phyloP scores from a whole-genome alignment of 176 grass and related monocot species.

The Aechmea fasciata region DNA sequence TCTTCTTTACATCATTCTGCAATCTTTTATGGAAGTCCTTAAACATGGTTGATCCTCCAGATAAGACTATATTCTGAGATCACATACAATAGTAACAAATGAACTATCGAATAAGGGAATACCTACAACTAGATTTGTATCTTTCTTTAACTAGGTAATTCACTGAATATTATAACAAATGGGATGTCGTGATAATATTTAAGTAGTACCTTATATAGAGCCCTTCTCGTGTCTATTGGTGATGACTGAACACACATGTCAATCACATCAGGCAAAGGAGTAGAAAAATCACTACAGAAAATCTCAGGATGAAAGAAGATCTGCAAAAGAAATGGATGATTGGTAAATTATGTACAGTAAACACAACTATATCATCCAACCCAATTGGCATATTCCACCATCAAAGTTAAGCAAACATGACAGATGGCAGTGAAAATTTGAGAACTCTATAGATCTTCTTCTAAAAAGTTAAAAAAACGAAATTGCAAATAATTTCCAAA shows the following conservation, averaged over 20 bases:
- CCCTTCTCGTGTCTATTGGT: conserved; percentile 95
- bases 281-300: conserved; percentile 48
- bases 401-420: neutral
- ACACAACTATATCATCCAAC: neutral
- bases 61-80: conserved; percentile 90
- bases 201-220: conserved; percentile 85
- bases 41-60: conserved; percentile 89
- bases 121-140: neutral
- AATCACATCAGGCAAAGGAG: conserved; percentile 77
- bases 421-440: no score
- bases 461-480: no score
- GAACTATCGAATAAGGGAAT: conserved; percentile 6
- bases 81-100: conserved; percentile 8
- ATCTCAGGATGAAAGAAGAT: conserved; percentile 96
- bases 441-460: no score
- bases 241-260: conserved; percentile 88
- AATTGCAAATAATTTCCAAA: neutral
- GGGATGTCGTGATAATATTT: conserved; percentile 10
- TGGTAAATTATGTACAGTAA: neutral
- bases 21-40: conserved; percentile 96
- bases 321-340: conserved; percentile 28
- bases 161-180: conserved; percentile 7
- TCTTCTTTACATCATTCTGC: conserved; percentile 85
- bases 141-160: conserved; percentile 12
- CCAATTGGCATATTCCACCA: neutral